A percentile compares a stretch with the other conserved stretches of the same genome.
These are phyloP conservation scores for Candida jianshihensis DNA, from an alignment of 805 yeast species.

Conservation along the genomic window DNA sequence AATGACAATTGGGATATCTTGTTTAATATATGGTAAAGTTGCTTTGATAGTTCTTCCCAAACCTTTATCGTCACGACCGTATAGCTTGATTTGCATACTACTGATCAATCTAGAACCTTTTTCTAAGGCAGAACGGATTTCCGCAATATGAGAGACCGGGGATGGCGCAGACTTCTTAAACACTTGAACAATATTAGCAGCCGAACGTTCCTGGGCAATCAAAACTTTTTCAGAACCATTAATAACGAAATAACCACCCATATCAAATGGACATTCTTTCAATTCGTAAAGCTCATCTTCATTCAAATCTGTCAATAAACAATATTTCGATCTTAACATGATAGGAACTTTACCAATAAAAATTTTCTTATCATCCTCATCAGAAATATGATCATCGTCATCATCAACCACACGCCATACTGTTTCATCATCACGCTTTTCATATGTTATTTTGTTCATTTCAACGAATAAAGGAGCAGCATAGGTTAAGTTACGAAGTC, in stretches of 20 bases:
- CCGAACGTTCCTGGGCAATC: conserved; percentile 97
- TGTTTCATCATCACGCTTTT: conserved; percentile 69
- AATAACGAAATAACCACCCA: conserved; percentile 98
- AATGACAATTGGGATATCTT: conserved; percentile 94
- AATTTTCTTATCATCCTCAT: conserved; percentile 70
- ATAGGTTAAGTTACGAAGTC: conserved; percentile 91
- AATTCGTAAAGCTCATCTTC: conserved; percentile 92
- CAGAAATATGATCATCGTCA: conserved; percentile 53
- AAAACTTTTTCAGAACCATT: conserved; percentile 98
- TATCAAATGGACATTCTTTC: conserved; percentile 98
- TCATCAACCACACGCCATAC: conserved; percentile 55
- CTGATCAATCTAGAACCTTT: conserved; percentile 94
- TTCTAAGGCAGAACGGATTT: conserved; percentile 92
- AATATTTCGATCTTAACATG: conserved; percentile 94
- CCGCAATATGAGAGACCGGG: conserved; percentile 93
- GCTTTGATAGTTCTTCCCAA: conserved; percentile 89
- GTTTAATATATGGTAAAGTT: conserved; percentile 91
- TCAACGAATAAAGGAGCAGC: conserved; percentile 95
- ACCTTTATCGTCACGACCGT: conserved; percentile 70
- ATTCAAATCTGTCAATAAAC: conserved; percentile 82
- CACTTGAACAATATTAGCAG: conserved; percentile 98
- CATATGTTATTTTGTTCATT: conserved; percentile 84
- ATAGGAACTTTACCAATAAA: conserved; percentile 96
- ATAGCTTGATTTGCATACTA: conserved; percentile 88
- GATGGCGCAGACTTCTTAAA: conserved; percentile 97